Evolutionary conservation across 2,329 filamentous ascomycete species (phyloP), one percentile per base, ranked within the genome.

Genomic region (Aspergillus sp.): DNA sequence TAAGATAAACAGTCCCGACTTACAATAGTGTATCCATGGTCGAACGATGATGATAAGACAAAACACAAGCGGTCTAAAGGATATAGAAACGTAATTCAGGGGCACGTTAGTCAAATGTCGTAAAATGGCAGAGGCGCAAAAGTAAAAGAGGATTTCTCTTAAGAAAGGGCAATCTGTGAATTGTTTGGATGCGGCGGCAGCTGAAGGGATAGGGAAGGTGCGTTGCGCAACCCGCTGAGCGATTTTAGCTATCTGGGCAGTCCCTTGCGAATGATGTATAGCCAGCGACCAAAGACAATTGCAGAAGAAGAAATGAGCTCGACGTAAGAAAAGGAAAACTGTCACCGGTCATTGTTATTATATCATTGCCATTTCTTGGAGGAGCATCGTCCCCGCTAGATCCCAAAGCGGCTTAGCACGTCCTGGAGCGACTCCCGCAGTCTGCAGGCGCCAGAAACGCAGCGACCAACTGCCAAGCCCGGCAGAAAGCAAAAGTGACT

Each of bases 21-120:
- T 66, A 74, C 72, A 76, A 64, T 52, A 77, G 60, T 12, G 74
- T 76, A 57, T 76, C 74, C 74, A 77, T 76, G 48, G 43, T 50
- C 51, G 50, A 49, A 49, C 47, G 45, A 43, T 44, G 33, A 17
- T 19, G 10, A n/a, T 12, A 19, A 22, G 37, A 19, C 37, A 22
- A 19, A 19, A 39, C 37, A 12, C 7, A 23, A 13, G 25, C 13
- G 10, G 15, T 43, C 12, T 25, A 25, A 19, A 27, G 41, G 13
- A 27, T 25, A n/a, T 17, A 41, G 20, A 27, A 7, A 30, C 41
- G 41, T 27, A 43, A 43, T 25, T 43, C 41, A 7, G 6, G 23
- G 42, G 42, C 7, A 44, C 42, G 41, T 43, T 9, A 25, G 15
- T 43, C 25, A 7, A 43, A 27, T 17, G 17, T 25, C 39, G 41